phyloP scores from a whole-genome alignment of 345 rosid species.

The Brassica juncea region DNA sequence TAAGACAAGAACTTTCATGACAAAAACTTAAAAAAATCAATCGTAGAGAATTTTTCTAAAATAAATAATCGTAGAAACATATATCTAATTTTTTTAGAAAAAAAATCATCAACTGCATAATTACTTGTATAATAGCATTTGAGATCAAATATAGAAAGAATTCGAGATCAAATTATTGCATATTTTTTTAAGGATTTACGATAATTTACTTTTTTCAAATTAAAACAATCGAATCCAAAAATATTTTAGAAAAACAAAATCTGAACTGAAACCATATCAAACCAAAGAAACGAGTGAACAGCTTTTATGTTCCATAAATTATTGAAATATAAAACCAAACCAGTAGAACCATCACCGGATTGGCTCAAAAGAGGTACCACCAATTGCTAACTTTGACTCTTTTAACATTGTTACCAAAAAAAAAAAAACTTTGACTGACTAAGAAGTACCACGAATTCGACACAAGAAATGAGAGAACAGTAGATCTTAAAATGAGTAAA shows the following conservation, averaged over 20 bases:
- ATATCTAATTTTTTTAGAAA: too few species aligned
- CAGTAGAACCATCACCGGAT: neutral
- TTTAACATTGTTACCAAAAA: too few species aligned
- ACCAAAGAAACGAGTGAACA: neutral
- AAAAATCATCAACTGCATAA: too few species aligned
- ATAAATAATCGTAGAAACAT: too few species aligned
- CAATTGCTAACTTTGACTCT: neutral
- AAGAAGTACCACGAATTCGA: neutral
- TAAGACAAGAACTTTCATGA: too few species aligned
- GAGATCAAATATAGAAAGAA: too few species aligned
- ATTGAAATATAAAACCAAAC: neutral
- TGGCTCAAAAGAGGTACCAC: neutral
- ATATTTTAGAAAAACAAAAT: neutral
- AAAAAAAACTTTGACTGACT: neutral
- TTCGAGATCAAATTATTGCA: too few species aligned
- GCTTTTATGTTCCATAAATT: neutral
- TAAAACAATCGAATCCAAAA: neutral
- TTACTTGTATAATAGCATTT: too few species aligned
- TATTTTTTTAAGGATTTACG: too few species aligned
- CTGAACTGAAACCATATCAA: neutral
- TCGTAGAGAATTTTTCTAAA: too few species aligned
- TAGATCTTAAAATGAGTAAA: neutral
- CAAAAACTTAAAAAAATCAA: too few species aligned
- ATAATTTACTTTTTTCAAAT: neutral
- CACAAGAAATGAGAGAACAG: neutral